Evolutionary conservation across 148 eudicot genomes (phyloP).

Genomic region (Suaeda aralocaspica): DNA sequence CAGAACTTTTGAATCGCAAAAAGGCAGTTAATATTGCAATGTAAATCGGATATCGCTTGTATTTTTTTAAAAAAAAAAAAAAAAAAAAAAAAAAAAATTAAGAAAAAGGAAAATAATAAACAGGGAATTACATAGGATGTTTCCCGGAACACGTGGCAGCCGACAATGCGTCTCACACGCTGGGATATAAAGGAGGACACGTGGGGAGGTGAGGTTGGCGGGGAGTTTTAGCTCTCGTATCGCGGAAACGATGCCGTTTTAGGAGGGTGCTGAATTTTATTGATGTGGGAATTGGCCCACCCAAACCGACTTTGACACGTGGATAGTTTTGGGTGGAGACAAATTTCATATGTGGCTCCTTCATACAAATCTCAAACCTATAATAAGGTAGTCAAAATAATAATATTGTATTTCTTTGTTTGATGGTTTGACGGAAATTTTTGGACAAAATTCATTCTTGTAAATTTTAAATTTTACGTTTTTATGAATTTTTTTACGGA

Average conservation of each 20-base stretch:
- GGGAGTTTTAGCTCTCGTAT: conserved; percentile 10
- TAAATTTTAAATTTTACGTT: too few relatives aligned
- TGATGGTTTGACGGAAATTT: too few relatives aligned
- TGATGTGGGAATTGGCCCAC: conserved; percentile 16
- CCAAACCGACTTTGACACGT: neutral
- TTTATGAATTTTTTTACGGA: too few relatives aligned
- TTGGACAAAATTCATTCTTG: too few relatives aligned
- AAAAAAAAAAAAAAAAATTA: too few relatives aligned
- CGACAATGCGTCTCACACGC: conserved; percentile 22
- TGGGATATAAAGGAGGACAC: conserved; percentile 12
- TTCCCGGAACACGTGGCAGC: conserved; percentile 19
- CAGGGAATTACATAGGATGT: conserved; percentile 12
- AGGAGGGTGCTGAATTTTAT: neutral
- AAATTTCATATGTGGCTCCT: neutral
- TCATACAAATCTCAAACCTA: conserved; percentile 6
- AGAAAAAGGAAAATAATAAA: too few relatives aligned
- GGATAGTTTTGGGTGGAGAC: neutral
- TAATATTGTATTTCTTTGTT: too few relatives aligned
- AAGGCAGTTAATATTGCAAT: too few relatives aligned
- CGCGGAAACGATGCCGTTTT: conserved; percentile 28
- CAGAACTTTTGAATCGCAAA: too few relatives aligned
- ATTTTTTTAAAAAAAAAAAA: too few relatives aligned
- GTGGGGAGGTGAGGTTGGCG: conserved; percentile 28
- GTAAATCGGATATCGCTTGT: too few relatives aligned
- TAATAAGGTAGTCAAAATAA: too few relatives aligned